These are phyloP conservation scores for Rhodotorula sp. DNA, from an alignment of 1,284 basidiomycete genomes.

Conservation along the genomic window DNA sequence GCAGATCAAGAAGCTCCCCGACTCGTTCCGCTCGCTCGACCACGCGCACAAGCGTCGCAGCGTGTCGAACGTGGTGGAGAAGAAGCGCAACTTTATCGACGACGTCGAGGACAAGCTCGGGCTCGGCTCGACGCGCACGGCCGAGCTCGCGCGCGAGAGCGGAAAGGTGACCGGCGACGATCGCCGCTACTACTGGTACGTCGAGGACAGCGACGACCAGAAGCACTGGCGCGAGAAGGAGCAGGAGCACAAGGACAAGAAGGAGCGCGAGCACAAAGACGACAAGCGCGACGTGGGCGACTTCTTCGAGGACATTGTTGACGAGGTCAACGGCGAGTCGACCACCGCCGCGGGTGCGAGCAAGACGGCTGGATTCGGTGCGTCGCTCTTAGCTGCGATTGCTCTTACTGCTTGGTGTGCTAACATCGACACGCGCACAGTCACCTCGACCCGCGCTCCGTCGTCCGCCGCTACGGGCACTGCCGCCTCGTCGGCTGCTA, in stretches of 20 bases:
- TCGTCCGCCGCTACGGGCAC: background rate
- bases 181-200: constrained; percentile 18
- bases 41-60: background rate
- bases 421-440: background rate
- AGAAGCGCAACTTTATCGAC: background rate
- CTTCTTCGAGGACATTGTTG: constrained; percentile 3
- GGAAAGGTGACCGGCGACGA: constrained; percentile 5
- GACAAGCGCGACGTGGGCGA: background rate
- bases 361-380: background rate
- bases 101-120: background rate
- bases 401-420: no score
- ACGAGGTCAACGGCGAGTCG: background rate
- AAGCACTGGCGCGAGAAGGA: constrained; percentile 3
- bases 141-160: background rate
- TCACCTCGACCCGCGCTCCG: constrained; percentile 2
- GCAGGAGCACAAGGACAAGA: background rate
- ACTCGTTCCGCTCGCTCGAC: background rate
- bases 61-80: no score
- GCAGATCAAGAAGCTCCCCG: constrained; percentile 2
- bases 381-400: no score
- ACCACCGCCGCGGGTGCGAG: background rate
- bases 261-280: background rate
- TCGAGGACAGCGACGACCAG: constrained; percentile 12
- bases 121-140: background rate
- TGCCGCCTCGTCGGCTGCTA: background rate